These are phyloP conservation scores for Vigna unguiculata DNA, from an alignment of 306 rosid genomes.

Conservation along the genomic window DNA sequence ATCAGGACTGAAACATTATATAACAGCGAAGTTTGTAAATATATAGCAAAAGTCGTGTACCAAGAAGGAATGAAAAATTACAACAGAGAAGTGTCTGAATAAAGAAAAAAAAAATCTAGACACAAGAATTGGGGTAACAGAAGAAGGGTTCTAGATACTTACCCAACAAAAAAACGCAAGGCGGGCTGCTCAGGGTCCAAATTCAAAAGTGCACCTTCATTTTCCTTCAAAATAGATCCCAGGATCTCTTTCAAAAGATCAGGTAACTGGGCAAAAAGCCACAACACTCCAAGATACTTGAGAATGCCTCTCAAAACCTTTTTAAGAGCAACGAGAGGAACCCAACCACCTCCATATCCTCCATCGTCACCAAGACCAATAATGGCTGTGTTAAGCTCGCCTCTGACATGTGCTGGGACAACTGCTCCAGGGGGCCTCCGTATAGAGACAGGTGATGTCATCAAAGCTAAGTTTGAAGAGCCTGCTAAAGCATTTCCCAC, in stretches of 20 bases:
- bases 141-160: conserved; percentile 38
- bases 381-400: conserved; percentile 96
- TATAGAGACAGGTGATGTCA: conserved; percentile 67
- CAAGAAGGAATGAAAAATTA: conserved; percentile 18
- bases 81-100: background rate
- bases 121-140: background rate
- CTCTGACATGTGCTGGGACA: conserved; percentile 97
- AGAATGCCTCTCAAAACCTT: conserved; percentile 97
- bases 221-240: conserved; percentile 96
- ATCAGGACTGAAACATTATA: background rate
- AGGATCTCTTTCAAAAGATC: conserved; percentile 90
- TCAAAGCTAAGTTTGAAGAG: conserved; percentile 77
- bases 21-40: background rate
- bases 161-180: conserved; percentile 98
- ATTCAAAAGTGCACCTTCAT: conserved; percentile 94
- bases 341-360: conserved; percentile 99
- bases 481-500: conserved; percentile 82
- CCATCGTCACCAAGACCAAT: conserved; percentile 99
- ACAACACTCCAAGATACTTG: conserved; percentile 97
- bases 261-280: conserved; percentile 99
- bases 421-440: conserved; percentile 91
- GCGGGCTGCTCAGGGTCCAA: conserved; percentile 99
- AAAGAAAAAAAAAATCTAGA: background rate
- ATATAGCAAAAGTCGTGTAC: background rate
- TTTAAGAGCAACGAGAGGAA: conserved; percentile 98